Percentiles rank a stretch among this genome's conserved stretches.
Conservation (phyloP, 305 asterid genomes). For the Fraxinus angustifolia region DNA sequence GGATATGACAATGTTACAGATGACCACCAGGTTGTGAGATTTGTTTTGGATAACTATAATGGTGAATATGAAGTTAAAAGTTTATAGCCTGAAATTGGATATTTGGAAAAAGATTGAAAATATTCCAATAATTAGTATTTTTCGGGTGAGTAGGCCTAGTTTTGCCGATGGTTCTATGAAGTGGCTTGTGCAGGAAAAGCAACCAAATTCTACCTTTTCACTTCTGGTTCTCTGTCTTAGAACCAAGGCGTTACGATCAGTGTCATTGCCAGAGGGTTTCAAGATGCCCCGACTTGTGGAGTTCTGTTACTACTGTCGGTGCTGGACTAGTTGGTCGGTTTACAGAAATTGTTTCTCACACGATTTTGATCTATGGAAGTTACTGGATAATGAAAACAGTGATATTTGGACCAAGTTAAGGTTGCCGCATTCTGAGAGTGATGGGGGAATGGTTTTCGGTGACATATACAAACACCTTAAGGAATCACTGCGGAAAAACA, state of each 20-base stretch:
- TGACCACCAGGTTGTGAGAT: conserved; percentile 7
- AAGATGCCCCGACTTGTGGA: neutral
- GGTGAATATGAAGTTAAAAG: neutral
- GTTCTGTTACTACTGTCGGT: neutral
- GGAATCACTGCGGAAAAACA: neutral
- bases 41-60: neutral
- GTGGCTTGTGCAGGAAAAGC: neutral
- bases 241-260: neutral
- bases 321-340: neutral
- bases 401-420: neutral
- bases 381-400: neutral
- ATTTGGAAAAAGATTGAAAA: neutral
- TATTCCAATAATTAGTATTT: neutral
- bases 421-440: neutral
- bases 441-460: neutral
- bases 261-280: neutral
- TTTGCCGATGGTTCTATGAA: neutral
- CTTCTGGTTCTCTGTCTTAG: neutral
- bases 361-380: neutral
- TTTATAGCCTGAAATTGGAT: conserved; percentile 10
- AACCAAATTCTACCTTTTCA: neutral
- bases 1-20: conserved; percentile 1
- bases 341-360: neutral
- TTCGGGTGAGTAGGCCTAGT: neutral
- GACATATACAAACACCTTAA: neutral